phyloP scores from a whole-genome alignment of 306 rosid genomes.

The Calophaca sinica region DNA sequence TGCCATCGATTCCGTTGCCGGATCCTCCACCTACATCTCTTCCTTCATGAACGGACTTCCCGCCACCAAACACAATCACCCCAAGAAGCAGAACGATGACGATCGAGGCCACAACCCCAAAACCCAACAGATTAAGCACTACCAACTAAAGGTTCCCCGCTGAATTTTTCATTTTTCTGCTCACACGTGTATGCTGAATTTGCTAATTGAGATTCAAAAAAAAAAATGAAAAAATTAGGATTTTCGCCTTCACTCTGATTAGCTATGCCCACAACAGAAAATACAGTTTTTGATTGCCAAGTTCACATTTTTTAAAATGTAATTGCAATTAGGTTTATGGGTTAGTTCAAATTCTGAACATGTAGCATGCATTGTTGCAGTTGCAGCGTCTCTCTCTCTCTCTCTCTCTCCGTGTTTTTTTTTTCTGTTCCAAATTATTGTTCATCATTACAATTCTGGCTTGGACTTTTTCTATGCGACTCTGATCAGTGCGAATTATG shows the following conservation, averaged over 20 bases:
- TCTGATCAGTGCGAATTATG: neutral
- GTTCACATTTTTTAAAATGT: constrained; percentile 15
- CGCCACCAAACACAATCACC: constrained; percentile 32
- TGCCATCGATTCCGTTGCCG: constrained; percentile 75
- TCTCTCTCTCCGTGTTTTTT: neutral
- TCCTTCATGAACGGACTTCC: constrained; percentile 54
- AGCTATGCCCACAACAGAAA: constrained; percentile 4
- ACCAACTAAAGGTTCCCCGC: constrained; percentile 81
- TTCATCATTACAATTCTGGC: constrained; percentile 22
- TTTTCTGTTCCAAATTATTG: constrained; percentile 24
- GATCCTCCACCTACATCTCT: constrained; percentile 52
- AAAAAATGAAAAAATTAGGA: neutral
- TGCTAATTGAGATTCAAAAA: neutral
- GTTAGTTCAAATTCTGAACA: constrained; percentile 16
- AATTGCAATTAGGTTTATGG: constrained; percentile 13
- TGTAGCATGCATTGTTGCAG: constrained; percentile 11
- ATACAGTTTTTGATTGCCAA: constrained; percentile 3
- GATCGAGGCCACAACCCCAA: constrained; percentile 46
- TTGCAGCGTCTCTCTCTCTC: neutral
- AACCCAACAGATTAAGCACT: constrained; percentile 65
- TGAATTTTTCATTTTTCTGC: constrained; percentile 12
- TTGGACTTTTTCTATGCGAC: neutral
- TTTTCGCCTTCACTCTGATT: neutral
- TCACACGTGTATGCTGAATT: neutral
- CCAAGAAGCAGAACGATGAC: constrained; percentile 27